These are phyloP conservation scores for Stachybotrys echinatus DNA, from an alignment of 2,329 filamentous ascomycete genomes.

Conservation along the genomic window DNA sequence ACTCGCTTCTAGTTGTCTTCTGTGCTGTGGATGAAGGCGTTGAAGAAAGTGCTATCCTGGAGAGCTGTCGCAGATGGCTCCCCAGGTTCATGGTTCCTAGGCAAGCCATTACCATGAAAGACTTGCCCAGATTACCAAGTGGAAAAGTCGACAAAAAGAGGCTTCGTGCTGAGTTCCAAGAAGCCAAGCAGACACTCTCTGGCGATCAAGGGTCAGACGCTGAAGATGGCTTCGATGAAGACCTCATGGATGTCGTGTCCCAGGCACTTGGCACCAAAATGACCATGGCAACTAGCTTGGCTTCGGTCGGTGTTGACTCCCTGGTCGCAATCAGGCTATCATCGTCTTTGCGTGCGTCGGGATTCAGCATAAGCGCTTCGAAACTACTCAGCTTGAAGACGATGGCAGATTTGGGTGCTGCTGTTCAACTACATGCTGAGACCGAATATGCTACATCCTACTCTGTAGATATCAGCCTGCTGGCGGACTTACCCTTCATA, in stretches of 20 bases:
- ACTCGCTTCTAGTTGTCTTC: conserved; percentile 68
- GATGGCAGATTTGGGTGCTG: conserved; percentile 22
- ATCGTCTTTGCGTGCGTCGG: conserved; percentile 53
- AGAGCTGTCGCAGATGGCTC: conserved; percentile 67
- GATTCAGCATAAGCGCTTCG: conserved; percentile 50
- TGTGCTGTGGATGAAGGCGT: conserved; percentile 48
- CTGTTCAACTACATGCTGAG: not conserved
- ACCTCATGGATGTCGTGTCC: conserved; percentile 35
- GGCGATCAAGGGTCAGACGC: conserved; percentile 5
- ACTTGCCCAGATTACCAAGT: conserved; percentile 71
- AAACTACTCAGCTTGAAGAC: conserved; percentile 55
- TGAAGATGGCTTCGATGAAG: conserved; percentile 15
- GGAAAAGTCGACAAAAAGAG: conserved; percentile 74
- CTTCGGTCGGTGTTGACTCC: conserved; percentile 60
- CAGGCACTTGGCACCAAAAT: conserved; percentile 33
- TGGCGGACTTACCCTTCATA: conserved; percentile 11
- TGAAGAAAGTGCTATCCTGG: conserved; percentile 38
- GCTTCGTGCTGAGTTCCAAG: conserved; percentile 47
- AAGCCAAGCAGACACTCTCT: conserved; percentile 8
- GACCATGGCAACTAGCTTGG: conserved; percentile 35
- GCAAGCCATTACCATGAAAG: conserved; percentile 58
- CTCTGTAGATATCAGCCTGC: conserved; percentile 8
- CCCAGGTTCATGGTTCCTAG: conserved; percentile 79
- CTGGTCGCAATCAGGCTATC: conserved; percentile 45
- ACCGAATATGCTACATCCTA: not conserved